Percentiles rank a stretch among this genome's conserved stretches.
Conservation (phyloP, 2,329 filamentous ascomycete genomes). For the Elsinoe fawcettii region DNA sequence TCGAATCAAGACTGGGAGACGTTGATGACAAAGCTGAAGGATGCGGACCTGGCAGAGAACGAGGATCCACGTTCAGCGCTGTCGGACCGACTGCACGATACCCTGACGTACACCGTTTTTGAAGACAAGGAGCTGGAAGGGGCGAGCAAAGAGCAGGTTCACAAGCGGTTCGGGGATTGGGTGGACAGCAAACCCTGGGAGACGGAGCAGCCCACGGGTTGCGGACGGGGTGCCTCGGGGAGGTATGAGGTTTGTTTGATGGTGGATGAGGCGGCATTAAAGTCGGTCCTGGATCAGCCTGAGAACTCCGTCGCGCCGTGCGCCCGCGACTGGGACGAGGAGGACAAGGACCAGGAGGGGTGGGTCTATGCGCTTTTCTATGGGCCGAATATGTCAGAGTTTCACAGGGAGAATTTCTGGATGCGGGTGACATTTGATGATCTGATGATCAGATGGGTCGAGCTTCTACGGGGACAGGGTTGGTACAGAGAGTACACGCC, state of each 20-base stretch:
- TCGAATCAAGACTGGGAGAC: constrained; percentile 18
- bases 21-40: constrained; percentile 15
- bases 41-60: neutral
- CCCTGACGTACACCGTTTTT: constrained; percentile 18
- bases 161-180: constrained; percentile 18
- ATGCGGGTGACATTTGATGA: neutral
- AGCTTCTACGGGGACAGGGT: neutral
- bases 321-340: neutral
- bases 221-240: neutral
- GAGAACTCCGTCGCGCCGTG: neutral
- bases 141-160: constrained; percentile 10
- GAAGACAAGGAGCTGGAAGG: constrained; percentile 17
- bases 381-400: neutral
- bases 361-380: neutral
- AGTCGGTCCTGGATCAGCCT: neutral
- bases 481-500: neutral
- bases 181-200: neutral
- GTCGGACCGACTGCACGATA: constrained; percentile 15
- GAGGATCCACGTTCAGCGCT: constrained; percentile 12
- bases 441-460: neutral
- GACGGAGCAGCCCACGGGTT: neutral
- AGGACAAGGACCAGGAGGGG: neutral
- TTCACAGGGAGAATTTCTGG: neutral
- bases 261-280: neutral
- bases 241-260: neutral